Base-by-base conservation (phyloP, 1,284 basidiomycete species). In the Psilocybe mexicana region DNA sequence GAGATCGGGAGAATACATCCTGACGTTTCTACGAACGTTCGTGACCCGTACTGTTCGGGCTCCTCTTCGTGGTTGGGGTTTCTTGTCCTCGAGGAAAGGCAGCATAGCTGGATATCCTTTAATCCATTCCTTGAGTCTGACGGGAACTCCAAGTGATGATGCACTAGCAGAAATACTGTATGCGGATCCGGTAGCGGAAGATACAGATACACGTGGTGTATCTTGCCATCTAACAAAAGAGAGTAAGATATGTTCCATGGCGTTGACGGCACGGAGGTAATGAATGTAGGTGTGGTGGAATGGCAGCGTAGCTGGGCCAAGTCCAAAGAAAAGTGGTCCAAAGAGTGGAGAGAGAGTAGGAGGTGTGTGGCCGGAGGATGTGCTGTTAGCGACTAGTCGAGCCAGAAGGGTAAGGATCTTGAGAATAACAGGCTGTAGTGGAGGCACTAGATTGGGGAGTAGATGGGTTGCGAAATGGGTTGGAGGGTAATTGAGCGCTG, bases 271-370 rank as follows among this genome's bases (percentile, higher is more conserved):
- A 50, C 88, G 86, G 45, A 95, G 85, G 69, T 94, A 96, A 66
- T 87, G 83, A 14, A 84, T 72, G 70, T 96, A 96, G 1, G 90
- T 85, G 65, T 85, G 82, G 57, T 90, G 87, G 73, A 93, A 93
- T 1, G 88, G 79, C 54, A 82, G 81, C 1, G 75, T 74, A 30
- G 76, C 70, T 48, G 77, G 75, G 10, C 77, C 87, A 55, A 94
- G 80, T 42, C 92, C 92, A 64, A 96, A 96, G 43, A 97, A 73
- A 25, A 92, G 79, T 4, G 90, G 92, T 0, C 90, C 91, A 71
- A 96, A 96, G n/a, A 94, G 81, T n/a, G 92, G 86, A 0, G 92
- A 90, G 36, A 95, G 79, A 1, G 90, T 86, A 28, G 90, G 88
- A 1, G 92, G 92, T 0, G 92, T 94, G 62, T 94, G 88, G 6